These are phyloP conservation scores for Mycena filopes DNA, from an alignment of 768 basidiomycete genomes.

Conservation along the genomic window DNA sequence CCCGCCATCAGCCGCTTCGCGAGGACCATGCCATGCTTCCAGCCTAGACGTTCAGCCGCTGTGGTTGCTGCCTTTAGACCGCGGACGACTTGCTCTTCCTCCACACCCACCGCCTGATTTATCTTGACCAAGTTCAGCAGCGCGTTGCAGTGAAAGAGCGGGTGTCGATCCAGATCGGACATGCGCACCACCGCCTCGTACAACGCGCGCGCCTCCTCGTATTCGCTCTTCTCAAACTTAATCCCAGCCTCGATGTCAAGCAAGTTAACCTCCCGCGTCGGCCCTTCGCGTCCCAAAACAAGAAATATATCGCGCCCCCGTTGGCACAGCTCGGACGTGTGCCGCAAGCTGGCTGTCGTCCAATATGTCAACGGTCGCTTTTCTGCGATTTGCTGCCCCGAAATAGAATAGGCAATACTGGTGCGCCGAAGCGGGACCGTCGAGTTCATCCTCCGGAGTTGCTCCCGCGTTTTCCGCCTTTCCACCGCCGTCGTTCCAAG, in stretches of 20 bases:
- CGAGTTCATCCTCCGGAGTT: neutral
- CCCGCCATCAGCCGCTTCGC: constrained; percentile 4
- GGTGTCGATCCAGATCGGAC: neutral
- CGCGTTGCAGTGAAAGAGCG: constrained; percentile 2
- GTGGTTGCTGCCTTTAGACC: neutral
- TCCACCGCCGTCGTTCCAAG: constrained; percentile 3
- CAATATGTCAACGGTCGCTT: neutral
- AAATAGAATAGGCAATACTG: neutral
- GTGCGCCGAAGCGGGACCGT: neutral
- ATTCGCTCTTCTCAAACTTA: constrained; percentile 15
- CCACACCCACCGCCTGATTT: neutral
- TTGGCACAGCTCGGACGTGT: constrained; percentile 9
- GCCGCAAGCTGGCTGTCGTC: neutral
- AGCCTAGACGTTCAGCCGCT: neutral
- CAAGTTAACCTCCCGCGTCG: neutral
- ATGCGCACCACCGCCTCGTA: constrained; percentile 1
- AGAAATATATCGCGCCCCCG: neutral
- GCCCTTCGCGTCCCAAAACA: neutral
- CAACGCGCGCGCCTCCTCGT: constrained; percentile 6
- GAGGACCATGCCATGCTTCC: neutral
- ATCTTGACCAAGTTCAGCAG: constrained; percentile 10
- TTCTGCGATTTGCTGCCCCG: neutral
- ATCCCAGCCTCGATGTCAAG: constrained; percentile 13
- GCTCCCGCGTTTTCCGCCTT: neutral
- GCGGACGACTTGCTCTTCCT: constrained; percentile 1